phyloP scores from a whole-genome alignment of 2,329 filamentous ascomycete species.

The Phialophora verrucosa region DNA sequence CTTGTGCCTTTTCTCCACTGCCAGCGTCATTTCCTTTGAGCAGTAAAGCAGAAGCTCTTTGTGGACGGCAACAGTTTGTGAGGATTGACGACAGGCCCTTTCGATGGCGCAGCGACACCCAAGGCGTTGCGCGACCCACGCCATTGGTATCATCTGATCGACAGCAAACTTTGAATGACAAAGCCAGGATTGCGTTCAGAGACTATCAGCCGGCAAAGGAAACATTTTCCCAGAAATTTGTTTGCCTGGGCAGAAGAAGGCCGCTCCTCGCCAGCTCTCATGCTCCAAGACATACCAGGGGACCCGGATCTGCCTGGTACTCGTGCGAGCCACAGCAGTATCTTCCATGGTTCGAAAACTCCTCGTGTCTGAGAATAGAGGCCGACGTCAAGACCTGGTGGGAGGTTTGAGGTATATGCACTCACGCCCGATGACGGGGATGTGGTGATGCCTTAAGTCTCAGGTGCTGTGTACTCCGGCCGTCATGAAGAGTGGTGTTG shows the following conservation, averaged over 20 bases:
- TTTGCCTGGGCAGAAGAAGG: neutral
- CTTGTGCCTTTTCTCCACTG: neutral
- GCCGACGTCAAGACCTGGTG: neutral
- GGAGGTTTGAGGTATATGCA: neutral
- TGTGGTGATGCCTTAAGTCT: neutral
- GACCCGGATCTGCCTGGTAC: neutral
- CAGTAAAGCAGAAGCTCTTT: neutral
- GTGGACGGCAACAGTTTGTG: neutral
- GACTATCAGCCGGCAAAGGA: neutral
- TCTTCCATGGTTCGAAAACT: neutral
- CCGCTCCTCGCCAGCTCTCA: neutral
- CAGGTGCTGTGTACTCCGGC: neutral
- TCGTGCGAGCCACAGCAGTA: neutral
- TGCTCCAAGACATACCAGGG: neutral
- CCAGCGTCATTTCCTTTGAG: neutral
- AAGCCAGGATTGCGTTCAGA: neutral
- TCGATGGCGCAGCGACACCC: neutral
- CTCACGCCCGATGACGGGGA: neutral
- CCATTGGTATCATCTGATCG: neutral
- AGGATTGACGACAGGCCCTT: neutral
- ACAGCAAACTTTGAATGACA: neutral
- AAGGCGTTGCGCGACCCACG: neutral
- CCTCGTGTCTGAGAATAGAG: neutral
- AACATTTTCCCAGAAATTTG: neutral
- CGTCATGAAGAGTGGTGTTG: neutral